These are phyloP conservation scores for Fusarium sp. DNA, from an alignment of 2,329 filamentous ascomycete genomes.

Conservation along the genomic window DNA sequence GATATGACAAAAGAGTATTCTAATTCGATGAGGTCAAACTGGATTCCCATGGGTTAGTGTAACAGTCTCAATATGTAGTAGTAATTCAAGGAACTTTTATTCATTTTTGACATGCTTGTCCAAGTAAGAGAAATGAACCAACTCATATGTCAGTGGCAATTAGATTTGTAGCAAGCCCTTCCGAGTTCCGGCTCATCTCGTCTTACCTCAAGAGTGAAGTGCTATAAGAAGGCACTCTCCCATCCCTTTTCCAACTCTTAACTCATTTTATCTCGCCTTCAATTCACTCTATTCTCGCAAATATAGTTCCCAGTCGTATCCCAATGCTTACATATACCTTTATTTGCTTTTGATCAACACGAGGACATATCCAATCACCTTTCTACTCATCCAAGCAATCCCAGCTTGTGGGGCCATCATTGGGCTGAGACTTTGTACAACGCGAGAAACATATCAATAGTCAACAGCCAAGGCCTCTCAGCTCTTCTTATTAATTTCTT, in stretches of 20 bases:
- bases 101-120: not conserved
- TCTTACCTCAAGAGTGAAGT: not conserved
- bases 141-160: slow-evolving; percentile 19
- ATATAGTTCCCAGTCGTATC: not conserved
- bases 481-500: not conserved
- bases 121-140: not conserved
- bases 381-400: not conserved
- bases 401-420: not conserved
- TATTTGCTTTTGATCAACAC: not conserved
- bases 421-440: slow-evolving; percentile 21
- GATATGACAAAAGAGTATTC: not conserved
- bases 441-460: slow-evolving; percentile 22
- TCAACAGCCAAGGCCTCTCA: slow-evolving; percentile 6
- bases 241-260: not conserved
- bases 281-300: not conserved
- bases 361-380: not conserved
- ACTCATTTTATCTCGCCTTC: not conserved
- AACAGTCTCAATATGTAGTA: not conserved
- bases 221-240: not conserved
- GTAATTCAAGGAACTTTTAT: not conserved
- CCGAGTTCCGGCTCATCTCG: not conserved
- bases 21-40: too few species aligned
- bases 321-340: not conserved
- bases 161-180: slow-evolving; percentile 9
- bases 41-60: not conserved